Conservation (phyloP, 2,329 filamentous ascomycete genomes). For the Xylariaceae sp. region DNA sequence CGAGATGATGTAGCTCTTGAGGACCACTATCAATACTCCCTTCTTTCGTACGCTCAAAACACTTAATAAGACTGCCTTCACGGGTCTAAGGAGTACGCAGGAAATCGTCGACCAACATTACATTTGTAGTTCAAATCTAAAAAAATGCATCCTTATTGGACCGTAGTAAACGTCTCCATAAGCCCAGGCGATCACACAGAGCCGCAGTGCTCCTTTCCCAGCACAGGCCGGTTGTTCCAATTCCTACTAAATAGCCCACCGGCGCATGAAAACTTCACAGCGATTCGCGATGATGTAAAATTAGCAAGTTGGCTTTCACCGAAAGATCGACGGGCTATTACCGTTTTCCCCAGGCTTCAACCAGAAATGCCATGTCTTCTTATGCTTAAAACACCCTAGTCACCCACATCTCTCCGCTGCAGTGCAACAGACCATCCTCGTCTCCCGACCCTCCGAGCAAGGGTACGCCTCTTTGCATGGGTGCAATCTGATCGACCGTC, state of each 20-base stretch:
- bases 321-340: conserved; percentile 23
- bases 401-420: conserved; percentile 31
- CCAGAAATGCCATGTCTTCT: conserved; percentile 29
- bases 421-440: conserved; percentile 28
- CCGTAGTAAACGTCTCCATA: no score
- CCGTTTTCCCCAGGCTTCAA: conserved; percentile 15
- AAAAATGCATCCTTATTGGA: no score
- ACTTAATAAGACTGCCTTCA: no score
- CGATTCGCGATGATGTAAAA: neutral
- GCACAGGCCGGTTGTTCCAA: no score
- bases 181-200: no score
- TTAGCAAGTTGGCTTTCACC: conserved; percentile 13
- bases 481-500: conserved; percentile 29
- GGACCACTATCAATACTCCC: neutral
- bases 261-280: neutral
- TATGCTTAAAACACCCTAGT: conserved; percentile 30
- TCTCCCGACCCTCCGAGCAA: conserved; percentile 30
- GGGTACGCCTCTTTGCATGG: conserved; percentile 23
- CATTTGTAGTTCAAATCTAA: no score
- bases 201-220: no score
- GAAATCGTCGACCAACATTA: no score
- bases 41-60: no score
- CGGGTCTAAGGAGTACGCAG: no score
- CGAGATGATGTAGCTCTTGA: neutral
- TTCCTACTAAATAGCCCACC: no score